Evolutionary conservation across 352 stramenopile species (phyloP).

Genomic region (Blastocystis sp.): DNA sequence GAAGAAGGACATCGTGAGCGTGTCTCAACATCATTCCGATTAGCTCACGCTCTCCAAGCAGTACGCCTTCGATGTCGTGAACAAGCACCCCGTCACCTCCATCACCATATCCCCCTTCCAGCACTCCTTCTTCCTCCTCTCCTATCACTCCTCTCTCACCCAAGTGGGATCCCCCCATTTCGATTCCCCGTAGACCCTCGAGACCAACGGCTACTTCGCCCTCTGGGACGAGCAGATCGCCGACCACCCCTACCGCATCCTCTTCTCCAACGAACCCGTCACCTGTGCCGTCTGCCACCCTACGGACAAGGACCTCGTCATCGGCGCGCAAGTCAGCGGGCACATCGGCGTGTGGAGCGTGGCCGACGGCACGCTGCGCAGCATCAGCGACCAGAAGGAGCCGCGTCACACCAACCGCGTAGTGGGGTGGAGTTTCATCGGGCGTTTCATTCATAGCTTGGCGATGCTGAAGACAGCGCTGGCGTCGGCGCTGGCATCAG

Average conservation of each 20-base stretch:
- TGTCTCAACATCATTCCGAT: background rate
- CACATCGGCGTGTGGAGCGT: conserved; percentile 31
- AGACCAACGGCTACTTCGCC: conserved; percentile 8
- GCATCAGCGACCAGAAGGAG: background rate
- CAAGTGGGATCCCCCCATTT: background rate
- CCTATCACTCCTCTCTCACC: background rate
- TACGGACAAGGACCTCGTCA: background rate
- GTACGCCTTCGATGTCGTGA: background rate
- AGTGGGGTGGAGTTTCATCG: background rate
- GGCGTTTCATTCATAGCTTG: background rate
- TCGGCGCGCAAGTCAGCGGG: conserved; percentile 12
- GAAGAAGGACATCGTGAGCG: background rate
- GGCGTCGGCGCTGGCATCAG: background rate
- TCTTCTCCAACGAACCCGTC: background rate
- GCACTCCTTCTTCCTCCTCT: conserved; percentile 32
- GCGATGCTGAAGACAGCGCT: background rate
- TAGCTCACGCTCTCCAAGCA: conserved; percentile 19
- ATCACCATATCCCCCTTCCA: conserved; percentile 38
- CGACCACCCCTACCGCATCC: conserved; percentile 54
- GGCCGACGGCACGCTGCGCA: background rate
- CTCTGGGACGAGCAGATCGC: conserved; percentile 42
- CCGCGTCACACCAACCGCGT: background rate
- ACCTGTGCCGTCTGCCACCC: conserved; percentile 4
- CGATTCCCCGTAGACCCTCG: background rate
- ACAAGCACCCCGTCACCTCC: conserved; percentile 30